Percentiles rank a stretch among this genome's conserved stretches.
These are phyloP conservation scores for Talaromyces ruber DNA, from an alignment of 495 filamentous ascomycete genomes.

Conservation along the genomic window DNA sequence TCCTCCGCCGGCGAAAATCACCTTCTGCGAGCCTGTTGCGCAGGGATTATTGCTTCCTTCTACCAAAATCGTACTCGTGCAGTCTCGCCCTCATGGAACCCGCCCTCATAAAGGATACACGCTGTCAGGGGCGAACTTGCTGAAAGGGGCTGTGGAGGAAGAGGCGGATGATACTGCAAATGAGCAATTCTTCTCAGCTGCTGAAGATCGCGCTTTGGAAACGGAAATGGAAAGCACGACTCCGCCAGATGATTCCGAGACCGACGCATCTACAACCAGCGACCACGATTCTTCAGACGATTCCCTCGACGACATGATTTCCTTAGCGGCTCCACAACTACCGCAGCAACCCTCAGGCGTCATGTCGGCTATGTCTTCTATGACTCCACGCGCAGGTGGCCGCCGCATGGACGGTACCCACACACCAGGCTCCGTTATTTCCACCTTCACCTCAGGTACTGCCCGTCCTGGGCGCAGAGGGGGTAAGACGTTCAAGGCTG, in stretches of 20 bases:
- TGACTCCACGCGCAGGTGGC: conserved; percentile 61
- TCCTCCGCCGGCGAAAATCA: conserved; percentile 61
- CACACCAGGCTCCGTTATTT: conserved; percentile 78
- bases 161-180: conserved; percentile 74
- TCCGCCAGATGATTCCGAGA: conserved; percentile 46
- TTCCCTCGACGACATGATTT: conserved; percentile 74
- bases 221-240: conserved; percentile 47
- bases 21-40: conserved; percentile 64
- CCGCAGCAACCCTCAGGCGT: conserved; percentile 57
- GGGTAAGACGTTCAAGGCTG: conserved; percentile 65
- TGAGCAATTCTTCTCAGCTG: conserved; percentile 82
- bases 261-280: conserved; percentile 38
- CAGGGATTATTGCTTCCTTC: conserved; percentile 69
- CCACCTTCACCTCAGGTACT: conserved; percentile 71
- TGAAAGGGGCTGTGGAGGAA: conserved; percentile 57
- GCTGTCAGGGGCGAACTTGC: conserved; percentile 17
- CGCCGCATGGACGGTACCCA: conserved; percentile 57
- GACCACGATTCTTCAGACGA: conserved; percentile 65
- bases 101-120: conserved; percentile 23
- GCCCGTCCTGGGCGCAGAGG: conserved; percentile 54
- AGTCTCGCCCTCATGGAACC: conserved; percentile 41
- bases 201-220: conserved; percentile 58
- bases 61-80: conserved; percentile 65
- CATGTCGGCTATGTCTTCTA: conserved; percentile 61
- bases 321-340: conserved; percentile 68